A percentile compares a stretch with the other conserved stretches of the same genome.
phyloP scores from a whole-genome alignment of 306 rosid species.

The Castanea mollissima region DNA sequence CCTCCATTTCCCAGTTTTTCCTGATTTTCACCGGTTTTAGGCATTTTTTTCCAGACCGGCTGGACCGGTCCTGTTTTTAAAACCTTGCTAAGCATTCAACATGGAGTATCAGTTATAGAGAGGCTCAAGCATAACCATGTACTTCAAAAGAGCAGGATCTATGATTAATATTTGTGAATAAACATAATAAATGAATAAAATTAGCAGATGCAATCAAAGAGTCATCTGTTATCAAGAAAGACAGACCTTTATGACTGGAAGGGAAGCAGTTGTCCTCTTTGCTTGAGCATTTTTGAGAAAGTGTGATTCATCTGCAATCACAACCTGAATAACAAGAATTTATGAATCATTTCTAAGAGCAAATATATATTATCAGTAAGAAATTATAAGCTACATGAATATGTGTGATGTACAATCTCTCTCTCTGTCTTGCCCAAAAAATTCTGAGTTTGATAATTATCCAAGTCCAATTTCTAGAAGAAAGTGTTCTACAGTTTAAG shows the following conservation, averaged over 20 bases:
- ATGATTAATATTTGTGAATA: slow-evolving; percentile 1
- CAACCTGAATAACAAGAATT: slow-evolving; percentile 61
- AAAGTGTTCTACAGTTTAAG: too few species aligned
- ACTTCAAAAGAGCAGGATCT: neutral
- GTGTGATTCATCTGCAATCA: slow-evolving; percentile 98
- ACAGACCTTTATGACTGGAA: slow-evolving; percentile 85
- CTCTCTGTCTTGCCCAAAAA: too few species aligned
- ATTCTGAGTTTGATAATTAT: too few species aligned
- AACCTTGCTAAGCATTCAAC: too few species aligned
- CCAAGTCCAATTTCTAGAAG: too few species aligned
- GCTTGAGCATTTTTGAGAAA: slow-evolving; percentile 94
- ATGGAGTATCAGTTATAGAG: neutral
- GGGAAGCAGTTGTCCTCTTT: slow-evolving; percentile 83
- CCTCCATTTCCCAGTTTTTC: too few species aligned
- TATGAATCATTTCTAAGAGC: slow-evolving; percentile 23
- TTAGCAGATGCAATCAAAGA: slow-evolving; percentile 16
- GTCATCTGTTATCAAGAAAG: slow-evolving; percentile 23
- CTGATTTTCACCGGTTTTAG: too few species aligned
- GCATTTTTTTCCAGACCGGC: too few species aligned
- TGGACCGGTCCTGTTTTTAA: too few species aligned
- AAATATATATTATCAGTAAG: neutral
- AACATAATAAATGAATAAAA: slow-evolving; percentile 6
- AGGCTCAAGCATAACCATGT: neutral
- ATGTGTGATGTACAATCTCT: neutral
- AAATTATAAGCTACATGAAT: neutral